Evolutionary conservation across 306 rosid genomes (phyloP).

Genomic region (Pterocarpus santalinus): DNA sequence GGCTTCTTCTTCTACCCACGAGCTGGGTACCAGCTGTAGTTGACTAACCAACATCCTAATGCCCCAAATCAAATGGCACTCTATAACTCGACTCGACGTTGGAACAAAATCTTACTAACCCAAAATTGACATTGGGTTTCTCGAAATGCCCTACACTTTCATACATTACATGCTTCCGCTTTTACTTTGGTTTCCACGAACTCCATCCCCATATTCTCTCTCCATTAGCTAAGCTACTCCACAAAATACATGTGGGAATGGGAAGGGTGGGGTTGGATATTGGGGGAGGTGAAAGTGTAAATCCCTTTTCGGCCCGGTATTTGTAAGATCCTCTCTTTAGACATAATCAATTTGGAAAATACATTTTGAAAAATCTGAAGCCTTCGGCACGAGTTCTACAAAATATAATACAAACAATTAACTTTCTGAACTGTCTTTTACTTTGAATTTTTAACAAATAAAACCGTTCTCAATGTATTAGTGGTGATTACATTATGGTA

Average conservation of each 20-base stretch:
- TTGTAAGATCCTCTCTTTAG: not conserved
- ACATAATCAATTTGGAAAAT: not conserved
- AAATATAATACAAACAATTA: no score
- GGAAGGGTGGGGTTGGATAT: not conserved
- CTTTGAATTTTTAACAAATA: not conserved
- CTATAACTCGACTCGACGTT: not conserved
- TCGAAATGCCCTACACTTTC: not conserved
- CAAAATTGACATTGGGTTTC: slow-evolving; percentile 26
- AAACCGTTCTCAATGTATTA: not conserved
- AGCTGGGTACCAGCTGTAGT: slow-evolving; percentile 51
- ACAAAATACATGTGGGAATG: not conserved
- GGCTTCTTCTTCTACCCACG: slow-evolving; percentile 3
- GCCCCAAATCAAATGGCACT: slow-evolving; percentile 30
- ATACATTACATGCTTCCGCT: no score
- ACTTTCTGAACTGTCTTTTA: not conserved
- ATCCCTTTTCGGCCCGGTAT: not conserved
- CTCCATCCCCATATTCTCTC: no score
- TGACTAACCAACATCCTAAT: slow-evolving; percentile 44
- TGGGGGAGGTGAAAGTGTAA: not conserved
- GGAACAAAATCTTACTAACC: slow-evolving; percentile 29
- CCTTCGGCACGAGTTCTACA: not conserved
- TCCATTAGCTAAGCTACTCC: not conserved
- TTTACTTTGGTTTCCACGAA: no score
- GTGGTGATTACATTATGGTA: not conserved
- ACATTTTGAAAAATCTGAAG: not conserved